Evolutionary conservation across 306 rosid species (phyloP).

Genomic region (Oxytropis ochrocephala): DNA sequence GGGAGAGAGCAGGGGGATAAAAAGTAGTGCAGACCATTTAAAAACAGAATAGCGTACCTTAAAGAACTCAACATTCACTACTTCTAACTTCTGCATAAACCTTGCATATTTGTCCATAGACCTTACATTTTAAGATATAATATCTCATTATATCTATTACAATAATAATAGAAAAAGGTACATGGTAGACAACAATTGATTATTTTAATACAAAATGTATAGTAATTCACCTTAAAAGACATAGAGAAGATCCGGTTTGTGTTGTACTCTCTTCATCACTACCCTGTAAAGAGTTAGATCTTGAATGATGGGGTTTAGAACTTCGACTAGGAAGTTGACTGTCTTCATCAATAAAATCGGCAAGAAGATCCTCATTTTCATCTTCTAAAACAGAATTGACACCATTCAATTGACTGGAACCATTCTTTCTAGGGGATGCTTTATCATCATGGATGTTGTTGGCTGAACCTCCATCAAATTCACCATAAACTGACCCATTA

Average conservation of each 20-base stretch:
- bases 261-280: constrained; percentile 57
- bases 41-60: constrained; percentile 49
- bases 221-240: constrained; percentile 71
- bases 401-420: constrained; percentile 46
- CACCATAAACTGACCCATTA: constrained; percentile 52
- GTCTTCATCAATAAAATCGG: constrained; percentile 99
- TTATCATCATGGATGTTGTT: constrained; percentile 40
- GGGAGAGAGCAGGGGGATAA: background rate
- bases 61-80: constrained; percentile 80
- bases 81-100: constrained; percentile 91
- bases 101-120: constrained; percentile 97
- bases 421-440: constrained; percentile 45
- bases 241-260: constrained; percentile 90
- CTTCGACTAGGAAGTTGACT: constrained; percentile 96
- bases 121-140: constrained; percentile 43
- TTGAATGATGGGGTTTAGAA: constrained; percentile 47
- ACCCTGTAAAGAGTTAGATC: constrained; percentile 39
- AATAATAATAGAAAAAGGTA: background rate
- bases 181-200: background rate
- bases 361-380: constrained; percentile 96
- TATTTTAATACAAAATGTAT: constrained; percentile 13
- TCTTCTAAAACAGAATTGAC: constrained; percentile 62
- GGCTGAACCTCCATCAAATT: constrained; percentile 49
- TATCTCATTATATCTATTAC: constrained; percentile 28
- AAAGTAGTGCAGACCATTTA: constrained; percentile 8